A percentile compares a stretch with the other conserved stretches of the same genome.
Conservation (phyloP, 345 rosid species). For the Brassica rapa region DNA sequence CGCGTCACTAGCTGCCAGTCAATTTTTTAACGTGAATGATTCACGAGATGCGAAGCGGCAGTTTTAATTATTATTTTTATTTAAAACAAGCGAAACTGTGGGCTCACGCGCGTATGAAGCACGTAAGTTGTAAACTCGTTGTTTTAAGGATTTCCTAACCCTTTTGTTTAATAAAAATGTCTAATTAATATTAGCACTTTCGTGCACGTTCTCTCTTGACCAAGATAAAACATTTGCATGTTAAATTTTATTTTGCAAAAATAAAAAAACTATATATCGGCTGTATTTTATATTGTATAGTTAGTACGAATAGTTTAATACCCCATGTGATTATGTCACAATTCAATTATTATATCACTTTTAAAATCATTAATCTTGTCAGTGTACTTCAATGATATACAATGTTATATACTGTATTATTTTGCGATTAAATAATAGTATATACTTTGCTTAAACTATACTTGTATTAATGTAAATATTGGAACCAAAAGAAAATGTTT, state of each 20-base stretch:
- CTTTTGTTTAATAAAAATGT: neutral
- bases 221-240: conserved; percentile 24
- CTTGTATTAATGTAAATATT: conserved; percentile 11
- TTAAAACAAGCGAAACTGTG: conserved; percentile 2
- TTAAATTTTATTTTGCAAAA: neutral
- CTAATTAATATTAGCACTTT: conserved; percentile 10
- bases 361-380: neutral
- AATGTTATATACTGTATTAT: neutral
- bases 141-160: neutral
- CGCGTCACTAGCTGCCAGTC: conserved; percentile 31
- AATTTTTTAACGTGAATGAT: conserved; percentile 20
- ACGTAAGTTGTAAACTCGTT: neutral
- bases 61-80: neutral
- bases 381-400: neutral
- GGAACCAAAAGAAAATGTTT: neutral
- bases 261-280: neutral
- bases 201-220: conserved; percentile 39
- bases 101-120: conserved; percentile 1
- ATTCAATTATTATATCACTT: conserved; percentile 2
- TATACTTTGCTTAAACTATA: conserved; percentile 7
- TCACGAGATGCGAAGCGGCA: conserved; percentile 37
- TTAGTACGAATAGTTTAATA: conserved; percentile 15
- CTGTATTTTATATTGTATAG: neutral
- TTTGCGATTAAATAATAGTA: neutral
- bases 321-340: conserved; percentile 29